Evolutionary conservation across 306 rosid species (phyloP).

Genomic region (Cicer cuneatum): DNA sequence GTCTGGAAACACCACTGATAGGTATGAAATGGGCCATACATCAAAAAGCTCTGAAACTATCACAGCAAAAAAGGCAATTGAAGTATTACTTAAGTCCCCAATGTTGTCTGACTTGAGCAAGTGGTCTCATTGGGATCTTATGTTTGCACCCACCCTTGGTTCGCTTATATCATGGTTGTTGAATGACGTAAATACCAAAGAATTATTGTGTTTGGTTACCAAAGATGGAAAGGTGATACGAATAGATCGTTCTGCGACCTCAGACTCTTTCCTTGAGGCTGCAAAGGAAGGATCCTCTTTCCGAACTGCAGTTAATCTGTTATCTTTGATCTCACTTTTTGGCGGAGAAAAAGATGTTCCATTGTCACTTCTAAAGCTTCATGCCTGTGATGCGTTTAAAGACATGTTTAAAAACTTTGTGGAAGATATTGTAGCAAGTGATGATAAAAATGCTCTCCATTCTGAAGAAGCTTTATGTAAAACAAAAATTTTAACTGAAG

Average conservation of each 20-base stretch:
- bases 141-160: slow-evolving; percentile 87
- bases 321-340: slow-evolving; percentile 67
- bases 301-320: slow-evolving; percentile 72
- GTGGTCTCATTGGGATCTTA: slow-evolving; percentile 94
- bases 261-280: slow-evolving; percentile 83
- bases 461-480: slow-evolving; percentile 49
- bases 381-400: slow-evolving; percentile 73
- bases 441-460: slow-evolving; percentile 46
- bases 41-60: slow-evolving; percentile 46
- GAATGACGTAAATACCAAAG: slow-evolving; percentile 68
- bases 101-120: slow-evolving; percentile 80
- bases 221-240: slow-evolving; percentile 80
- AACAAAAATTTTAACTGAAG: slow-evolving; percentile 38
- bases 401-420: slow-evolving; percentile 63
- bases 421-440: slow-evolving; percentile 52
- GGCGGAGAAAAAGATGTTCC: slow-evolving; percentile 83
- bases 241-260: slow-evolving; percentile 75
- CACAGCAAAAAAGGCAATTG: slow-evolving; percentile 67
- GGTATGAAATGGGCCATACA: slow-evolving; percentile 42
- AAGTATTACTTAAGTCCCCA: slow-evolving; percentile 72
- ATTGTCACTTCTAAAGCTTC: slow-evolving; percentile 76
- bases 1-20: slow-evolving; percentile 46
- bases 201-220: slow-evolving; percentile 79
- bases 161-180: slow-evolving; percentile 80
- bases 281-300: slow-evolving; percentile 80